Conservation (phyloP, 768 basidiomycete genomes). For the Rickenella mellea region DNA sequence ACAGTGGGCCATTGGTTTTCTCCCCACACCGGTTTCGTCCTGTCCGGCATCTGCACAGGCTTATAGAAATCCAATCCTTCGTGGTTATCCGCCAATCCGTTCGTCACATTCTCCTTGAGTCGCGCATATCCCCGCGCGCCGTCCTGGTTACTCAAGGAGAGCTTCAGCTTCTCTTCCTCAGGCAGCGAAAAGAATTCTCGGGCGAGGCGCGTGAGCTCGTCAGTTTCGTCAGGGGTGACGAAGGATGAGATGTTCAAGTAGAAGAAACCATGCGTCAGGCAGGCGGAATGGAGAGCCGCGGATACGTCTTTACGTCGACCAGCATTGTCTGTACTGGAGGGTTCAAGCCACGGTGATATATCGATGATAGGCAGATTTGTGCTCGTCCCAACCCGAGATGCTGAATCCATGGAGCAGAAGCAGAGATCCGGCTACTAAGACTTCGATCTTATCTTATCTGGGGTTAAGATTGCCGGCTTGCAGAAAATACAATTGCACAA, state of each 20-base stretch:
- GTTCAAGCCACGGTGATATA: conserved; percentile 53
- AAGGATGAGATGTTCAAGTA: conserved; percentile 67
- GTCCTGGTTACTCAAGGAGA: conserved; percentile 63
- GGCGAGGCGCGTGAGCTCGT: conserved; percentile 55
- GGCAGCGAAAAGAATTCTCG: conserved; percentile 65
- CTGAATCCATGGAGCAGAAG: background rate
- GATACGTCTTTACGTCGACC: conserved; percentile 34
- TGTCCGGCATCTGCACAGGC: conserved; percentile 63
- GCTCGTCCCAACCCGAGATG: background rate
- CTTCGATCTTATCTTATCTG: background rate
- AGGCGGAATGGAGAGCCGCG: conserved; percentile 60
- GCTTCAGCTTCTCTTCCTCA: conserved; percentile 68
- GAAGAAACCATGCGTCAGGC: conserved; percentile 80
- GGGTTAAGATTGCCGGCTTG: background rate
- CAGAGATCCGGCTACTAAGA: background rate
- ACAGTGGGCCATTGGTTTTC: conserved; percentile 80
- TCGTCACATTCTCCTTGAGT: conserved; percentile 79
- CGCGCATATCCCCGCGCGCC: conserved; percentile 72
- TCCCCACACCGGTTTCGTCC: conserved; percentile 65
- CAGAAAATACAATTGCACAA: background rate
- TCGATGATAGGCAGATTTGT: conserved; percentile 59
- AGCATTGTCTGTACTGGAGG: conserved; percentile 17
- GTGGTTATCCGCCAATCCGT: conserved; percentile 75
- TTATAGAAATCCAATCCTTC: conserved; percentile 80
- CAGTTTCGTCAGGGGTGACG: conserved; percentile 46